Base-by-base conservation (phyloP, 192 early-diverging fungal genomes). In the Blastocladiella britannica region DNA sequence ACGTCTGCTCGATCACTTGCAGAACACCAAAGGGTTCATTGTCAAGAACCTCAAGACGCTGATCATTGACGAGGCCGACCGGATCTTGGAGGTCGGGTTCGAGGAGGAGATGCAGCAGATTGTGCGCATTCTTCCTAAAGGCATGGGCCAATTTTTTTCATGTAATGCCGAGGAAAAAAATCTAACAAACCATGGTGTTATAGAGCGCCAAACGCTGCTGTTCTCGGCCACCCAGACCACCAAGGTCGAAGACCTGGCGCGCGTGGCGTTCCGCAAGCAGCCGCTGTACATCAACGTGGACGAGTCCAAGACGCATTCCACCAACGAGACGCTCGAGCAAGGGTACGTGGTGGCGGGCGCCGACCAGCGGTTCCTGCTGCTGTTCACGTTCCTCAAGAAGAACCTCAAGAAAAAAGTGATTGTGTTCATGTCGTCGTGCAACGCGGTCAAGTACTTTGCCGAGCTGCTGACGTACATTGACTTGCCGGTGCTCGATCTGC, bases 221-320 rank as follows among this genome's bases (percentile, higher is more conserved):
- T 99, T 99, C 66, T 99, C 95, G 26, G 95, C 95, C 26, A 99
- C 95, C 8, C 92, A 96, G 69, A 97, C 95, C 1, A 97, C 93
- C 52, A 95, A 97, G 74, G 93, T 99, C 55, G 84, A 86, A 61
- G 95, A 97, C 67, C 77, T 99, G 20, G 95, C 93, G 25, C 82
- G 95, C 58, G 89, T 99, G n/a, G 97, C 95, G 30, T 74, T 99
- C 43, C 90, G 89, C 70, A 84, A 88, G 62, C 83, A 88, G 25
- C 95, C 95, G 20, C 68, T 99, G 52, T 99, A 99, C 73, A 94
- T 99, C 74, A 99, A 99, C 62, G 95, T 99, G 5, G 89, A 99
- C 70, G 87, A 92, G 68, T 76, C 87, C 70, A 94, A 93, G 71
- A 91, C 95, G 28, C 84, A 73, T 26, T 85, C 95, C 0, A 99